A percentile compares a stretch with the other conserved stretches of the same genome.
phyloP scores from a whole-genome alignment of 2,329 filamentous ascomycete species.

The Aciculosporium take region DNA sequence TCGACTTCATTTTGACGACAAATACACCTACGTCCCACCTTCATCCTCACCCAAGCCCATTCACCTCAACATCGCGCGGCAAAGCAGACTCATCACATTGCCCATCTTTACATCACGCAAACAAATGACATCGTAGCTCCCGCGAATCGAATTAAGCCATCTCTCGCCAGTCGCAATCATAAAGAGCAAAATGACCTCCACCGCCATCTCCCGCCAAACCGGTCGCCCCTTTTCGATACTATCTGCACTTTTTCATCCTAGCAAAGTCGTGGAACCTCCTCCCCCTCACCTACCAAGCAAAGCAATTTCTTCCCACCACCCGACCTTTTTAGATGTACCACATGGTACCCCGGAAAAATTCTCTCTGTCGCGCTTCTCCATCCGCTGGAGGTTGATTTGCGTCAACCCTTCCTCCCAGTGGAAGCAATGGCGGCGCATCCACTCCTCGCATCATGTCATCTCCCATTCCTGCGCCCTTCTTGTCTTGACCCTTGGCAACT shows the following conservation, averaged over 20 bases:
- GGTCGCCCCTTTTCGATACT: slow-evolving; percentile 19
- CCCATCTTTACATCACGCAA: too few species aligned
- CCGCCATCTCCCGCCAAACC: slow-evolving; percentile 22
- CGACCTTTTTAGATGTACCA: slow-evolving; percentile 24
- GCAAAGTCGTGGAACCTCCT: too few species aligned
- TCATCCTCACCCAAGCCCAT: too few species aligned
- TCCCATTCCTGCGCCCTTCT: slow-evolving; percentile 7
- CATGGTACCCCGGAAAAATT: slow-evolving; percentile 26
- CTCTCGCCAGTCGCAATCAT: not conserved
- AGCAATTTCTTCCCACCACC: not conserved
- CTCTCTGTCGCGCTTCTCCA: slow-evolving; percentile 19
- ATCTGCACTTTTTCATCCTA: slow-evolving; percentile 1
- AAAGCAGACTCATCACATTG: too few species aligned
- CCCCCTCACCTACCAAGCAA: slow-evolving; percentile 4
- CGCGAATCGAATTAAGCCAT: too few species aligned
- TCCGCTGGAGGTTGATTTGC: slow-evolving; percentile 10
- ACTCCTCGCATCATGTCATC: slow-evolving; percentile 9
- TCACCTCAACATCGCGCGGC: too few species aligned
- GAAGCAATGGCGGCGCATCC: slow-evolving; percentile 18
- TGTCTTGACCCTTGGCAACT: slow-evolving; percentile 23
- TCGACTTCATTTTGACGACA: too few species aligned
- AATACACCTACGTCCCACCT: too few species aligned
- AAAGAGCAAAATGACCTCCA: slow-evolving; percentile 15
- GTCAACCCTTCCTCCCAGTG: slow-evolving; percentile 15
- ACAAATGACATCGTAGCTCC: too few species aligned